Evolutionary conservation across 1,284 basidiomycete genomes (phyloP).

Genomic region (Trametes versicolor): DNA sequence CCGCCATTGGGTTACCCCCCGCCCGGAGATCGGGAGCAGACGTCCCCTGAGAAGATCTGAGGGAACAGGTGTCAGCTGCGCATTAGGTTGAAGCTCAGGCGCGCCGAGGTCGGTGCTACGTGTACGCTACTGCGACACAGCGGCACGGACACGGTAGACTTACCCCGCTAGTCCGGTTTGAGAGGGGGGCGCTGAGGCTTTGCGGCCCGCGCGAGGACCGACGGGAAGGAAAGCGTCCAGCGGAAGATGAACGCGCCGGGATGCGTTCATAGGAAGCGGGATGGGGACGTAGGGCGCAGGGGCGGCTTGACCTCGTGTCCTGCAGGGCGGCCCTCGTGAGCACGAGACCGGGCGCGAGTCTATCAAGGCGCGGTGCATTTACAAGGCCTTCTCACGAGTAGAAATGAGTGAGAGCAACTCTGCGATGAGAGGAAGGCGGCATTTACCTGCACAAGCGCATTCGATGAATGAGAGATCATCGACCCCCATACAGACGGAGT

Average conservation of each 20-base stretch:
- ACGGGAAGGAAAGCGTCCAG: not conserved
- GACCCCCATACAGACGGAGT: not conserved
- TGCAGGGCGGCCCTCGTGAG: conserved; percentile 21
- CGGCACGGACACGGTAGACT: conserved; percentile 14
- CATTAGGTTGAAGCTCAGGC: conserved; percentile 35
- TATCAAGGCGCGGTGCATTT: conserved; percentile 26
- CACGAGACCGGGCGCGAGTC: conserved; percentile 33
- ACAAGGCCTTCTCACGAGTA: conserved; percentile 26
- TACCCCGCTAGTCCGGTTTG: conserved; percentile 17
- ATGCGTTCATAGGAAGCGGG: conserved; percentile 11
- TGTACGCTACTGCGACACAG: conserved; percentile 15
- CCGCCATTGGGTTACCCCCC: not conserved
- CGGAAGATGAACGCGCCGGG: not conserved
- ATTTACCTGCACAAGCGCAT: not conserved
- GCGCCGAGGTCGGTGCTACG: conserved; percentile 12
- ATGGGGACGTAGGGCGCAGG: conserved; percentile 9
- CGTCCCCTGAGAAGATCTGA: conserved; percentile 27
- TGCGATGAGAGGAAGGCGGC: not conserved
- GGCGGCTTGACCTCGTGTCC: conserved; percentile 24
- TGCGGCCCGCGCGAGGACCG: conserved; percentile 8
- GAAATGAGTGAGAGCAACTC: conserved; percentile 24
- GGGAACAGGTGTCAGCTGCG: conserved; percentile 31
- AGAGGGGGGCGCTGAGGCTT: not conserved
- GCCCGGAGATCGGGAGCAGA: conserved; percentile 22
- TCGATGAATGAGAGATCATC: not conserved